These are phyloP conservation scores for Venturia asperata DNA, from an alignment of 2,329 filamentous ascomycete genomes.

Conservation along the genomic window DNA sequence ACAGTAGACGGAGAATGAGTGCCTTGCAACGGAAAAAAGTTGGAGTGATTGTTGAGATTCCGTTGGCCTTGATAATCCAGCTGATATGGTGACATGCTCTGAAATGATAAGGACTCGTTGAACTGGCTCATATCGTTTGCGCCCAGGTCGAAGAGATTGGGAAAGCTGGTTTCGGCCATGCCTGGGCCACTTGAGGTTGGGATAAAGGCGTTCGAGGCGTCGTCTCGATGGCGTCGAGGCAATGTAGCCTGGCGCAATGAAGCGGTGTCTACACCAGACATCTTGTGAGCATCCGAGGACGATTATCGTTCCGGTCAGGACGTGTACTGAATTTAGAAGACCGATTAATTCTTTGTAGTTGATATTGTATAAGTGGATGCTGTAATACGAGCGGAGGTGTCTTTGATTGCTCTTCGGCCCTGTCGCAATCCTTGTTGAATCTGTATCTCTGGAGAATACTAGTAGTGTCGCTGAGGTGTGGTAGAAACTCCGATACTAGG, in stretches of 20 bases:
- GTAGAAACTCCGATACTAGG: background rate
- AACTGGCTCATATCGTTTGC: conserved; percentile 3
- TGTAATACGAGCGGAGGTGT: conserved; percentile 11
- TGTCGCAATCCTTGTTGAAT: background rate
- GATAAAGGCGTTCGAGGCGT: conserved; percentile 10
- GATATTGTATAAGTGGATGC: conserved; percentile 10
- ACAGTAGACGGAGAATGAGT: conserved; percentile 30
- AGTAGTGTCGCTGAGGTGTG: background rate
- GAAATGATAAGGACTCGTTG: background rate
- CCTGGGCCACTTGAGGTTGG: background rate
- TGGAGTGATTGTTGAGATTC: background rate
- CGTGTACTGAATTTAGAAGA: background rate
- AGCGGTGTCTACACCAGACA: conserved; percentile 6
- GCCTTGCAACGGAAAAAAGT: conserved; percentile 16
- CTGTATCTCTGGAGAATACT: background rate
- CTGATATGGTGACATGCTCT: background rate
- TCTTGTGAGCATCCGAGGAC: background rate
- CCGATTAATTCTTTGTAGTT: background rate
- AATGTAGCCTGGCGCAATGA: conserved; percentile 7
- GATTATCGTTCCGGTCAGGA: background rate
- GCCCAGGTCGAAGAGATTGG: conserved; percentile 5
- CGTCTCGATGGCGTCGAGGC: background rate
- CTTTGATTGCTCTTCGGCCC: background rate
- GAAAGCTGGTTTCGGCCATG: background rate
- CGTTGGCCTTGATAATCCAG: background rate